Conservation (phyloP, 1,284 basidiomycete species). For the Apiotrichum siamense region DNA sequence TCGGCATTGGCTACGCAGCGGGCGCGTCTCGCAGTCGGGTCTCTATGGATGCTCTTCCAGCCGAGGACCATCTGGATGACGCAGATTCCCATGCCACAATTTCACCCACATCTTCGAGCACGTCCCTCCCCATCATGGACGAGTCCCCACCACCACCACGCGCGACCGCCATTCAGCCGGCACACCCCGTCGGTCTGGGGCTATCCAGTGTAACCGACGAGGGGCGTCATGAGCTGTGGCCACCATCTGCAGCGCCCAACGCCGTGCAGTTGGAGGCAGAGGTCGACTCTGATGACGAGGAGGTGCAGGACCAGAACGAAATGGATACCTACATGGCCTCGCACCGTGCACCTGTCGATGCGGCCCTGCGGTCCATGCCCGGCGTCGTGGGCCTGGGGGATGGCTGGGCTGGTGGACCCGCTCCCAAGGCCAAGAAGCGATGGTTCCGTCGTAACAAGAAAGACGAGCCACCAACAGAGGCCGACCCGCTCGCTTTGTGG, state of each 20-base stretch:
- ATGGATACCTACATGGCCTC: constrained; percentile 17
- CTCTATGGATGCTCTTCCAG: constrained; percentile 16
- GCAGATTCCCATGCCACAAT: constrained; percentile 3
- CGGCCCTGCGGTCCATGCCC: constrained; percentile 25
- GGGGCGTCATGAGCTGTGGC: not conserved
- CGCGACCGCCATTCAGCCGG: not conserved
- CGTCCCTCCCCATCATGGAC: constrained; percentile 14
- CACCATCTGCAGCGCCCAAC: not conserved
- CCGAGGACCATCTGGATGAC: constrained; percentile 5
- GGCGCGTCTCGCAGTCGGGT: constrained; percentile 14
- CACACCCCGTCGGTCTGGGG: constrained; percentile 5
- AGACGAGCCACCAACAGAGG: constrained; percentile 2
- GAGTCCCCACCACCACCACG: constrained; percentile 3
- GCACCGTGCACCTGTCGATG: constrained; percentile 21
- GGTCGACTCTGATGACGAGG: constrained; percentile 6
- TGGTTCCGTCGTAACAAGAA: constrained; percentile 10
- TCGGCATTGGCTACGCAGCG: not conserved
- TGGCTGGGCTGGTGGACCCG: constrained; percentile 35
- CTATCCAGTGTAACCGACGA: constrained; percentile 1
- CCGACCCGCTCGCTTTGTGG: constrained; percentile 16
- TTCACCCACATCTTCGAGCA: constrained; percentile 11
- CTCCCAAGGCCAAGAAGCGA: constrained; percentile 4
- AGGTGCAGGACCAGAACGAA: constrained; percentile 10
- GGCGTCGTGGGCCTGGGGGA: constrained; percentile 40
- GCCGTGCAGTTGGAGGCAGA: not conserved